These are phyloP conservation scores for Claviceps spartinae DNA, from an alignment of 2,329 filamentous ascomycete genomes.

Conservation along the genomic window DNA sequence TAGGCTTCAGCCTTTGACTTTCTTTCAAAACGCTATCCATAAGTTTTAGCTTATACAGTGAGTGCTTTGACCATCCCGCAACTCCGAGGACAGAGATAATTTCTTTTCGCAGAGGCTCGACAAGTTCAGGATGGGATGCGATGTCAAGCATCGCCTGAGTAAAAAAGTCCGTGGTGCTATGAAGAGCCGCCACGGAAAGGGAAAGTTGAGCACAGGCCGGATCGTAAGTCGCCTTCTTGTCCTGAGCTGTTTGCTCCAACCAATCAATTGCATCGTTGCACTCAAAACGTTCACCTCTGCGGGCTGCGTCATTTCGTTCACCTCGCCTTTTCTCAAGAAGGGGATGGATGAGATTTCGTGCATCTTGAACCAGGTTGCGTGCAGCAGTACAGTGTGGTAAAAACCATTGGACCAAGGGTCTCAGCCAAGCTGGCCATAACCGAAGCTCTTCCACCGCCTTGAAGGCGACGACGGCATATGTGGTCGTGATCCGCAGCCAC, in stretches of 20 bases:
- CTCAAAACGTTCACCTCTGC: background rate
- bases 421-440: conserved; percentile 8
- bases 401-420: conserved; percentile 9
- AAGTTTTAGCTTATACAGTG: conserved; percentile 25
- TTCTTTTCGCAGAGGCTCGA: conserved; percentile 12
- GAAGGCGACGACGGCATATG: conserved; percentile 28
- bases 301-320: conserved; percentile 5
- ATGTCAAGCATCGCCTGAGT: conserved; percentile 11
- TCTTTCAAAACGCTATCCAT: conserved; percentile 39
- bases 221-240: conserved; percentile 3
- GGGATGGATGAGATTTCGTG: conserved; percentile 6
- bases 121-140: conserved; percentile 9
- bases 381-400: conserved; percentile 7
- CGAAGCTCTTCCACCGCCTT: conserved; percentile 8
- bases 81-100: conserved; percentile 8
- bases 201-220: conserved; percentile 8
- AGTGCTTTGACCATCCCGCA: conserved; percentile 10
- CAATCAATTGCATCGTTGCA: conserved; percentile 12
- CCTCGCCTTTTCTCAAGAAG: conserved; percentile 7
- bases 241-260: conserved; percentile 4
- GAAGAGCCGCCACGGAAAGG: conserved; percentile 12
- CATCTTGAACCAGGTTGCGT: conserved; percentile 4
- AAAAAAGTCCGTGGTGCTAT: conserved; percentile 12
- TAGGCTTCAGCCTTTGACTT: conserved; percentile 29
- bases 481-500: conserved; percentile 32